These are phyloP conservation scores for Erysimum cheiranthoides DNA, from an alignment of 345 rosid species.

Conservation along the genomic window DNA sequence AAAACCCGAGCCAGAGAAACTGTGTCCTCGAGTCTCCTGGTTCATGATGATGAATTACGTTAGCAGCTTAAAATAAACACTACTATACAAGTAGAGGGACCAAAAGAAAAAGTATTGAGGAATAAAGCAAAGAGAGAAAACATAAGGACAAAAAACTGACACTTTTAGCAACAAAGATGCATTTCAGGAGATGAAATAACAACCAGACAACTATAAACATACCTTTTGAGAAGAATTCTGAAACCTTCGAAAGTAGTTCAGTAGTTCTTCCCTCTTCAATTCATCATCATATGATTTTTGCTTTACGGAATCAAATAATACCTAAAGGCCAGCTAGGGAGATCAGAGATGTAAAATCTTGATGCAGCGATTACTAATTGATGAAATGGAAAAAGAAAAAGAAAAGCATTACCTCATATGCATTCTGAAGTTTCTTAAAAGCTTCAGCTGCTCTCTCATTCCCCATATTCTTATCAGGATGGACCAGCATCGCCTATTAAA, in stretches of 20 bases:
- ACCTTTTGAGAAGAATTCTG: slow-evolving; percentile 85
- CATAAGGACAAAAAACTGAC: neutral
- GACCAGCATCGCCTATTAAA: slow-evolving; percentile 87
- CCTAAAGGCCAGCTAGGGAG: slow-evolving; percentile 52
- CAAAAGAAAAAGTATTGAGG: slow-evolving; percentile 14
- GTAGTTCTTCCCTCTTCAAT: slow-evolving; percentile 84
- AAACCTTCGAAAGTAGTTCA: slow-evolving; percentile 79
- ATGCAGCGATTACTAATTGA: slow-evolving; percentile 26
- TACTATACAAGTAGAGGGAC: slow-evolving; percentile 2
- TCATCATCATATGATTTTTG: slow-evolving; percentile 92
- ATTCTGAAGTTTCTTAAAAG: slow-evolving; percentile 98
- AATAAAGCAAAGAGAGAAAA: slow-evolving; percentile 14
- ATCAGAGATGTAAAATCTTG: slow-evolving; percentile 15
- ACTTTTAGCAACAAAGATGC: slow-evolving; percentile 24
- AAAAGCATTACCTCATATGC: slow-evolving; percentile 76
- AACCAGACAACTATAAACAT: slow-evolving; percentile 27
- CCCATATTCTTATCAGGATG: slow-evolving; percentile 99
- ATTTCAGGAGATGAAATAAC: slow-evolving; percentile 10
- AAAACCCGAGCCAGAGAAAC: slow-evolving; percentile 69
- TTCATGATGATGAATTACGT: slow-evolving; percentile 49
- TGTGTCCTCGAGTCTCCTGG: slow-evolving; percentile 52
- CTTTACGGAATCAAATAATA: slow-evolving; percentile 82
- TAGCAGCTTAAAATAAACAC: slow-evolving; percentile 36
- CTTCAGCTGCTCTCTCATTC: slow-evolving; percentile 98
- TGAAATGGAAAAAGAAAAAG: slow-evolving; percentile 23